phyloP scores from a whole-genome alignment of 306 rosid genomes.

The Glycine soja region DNA sequence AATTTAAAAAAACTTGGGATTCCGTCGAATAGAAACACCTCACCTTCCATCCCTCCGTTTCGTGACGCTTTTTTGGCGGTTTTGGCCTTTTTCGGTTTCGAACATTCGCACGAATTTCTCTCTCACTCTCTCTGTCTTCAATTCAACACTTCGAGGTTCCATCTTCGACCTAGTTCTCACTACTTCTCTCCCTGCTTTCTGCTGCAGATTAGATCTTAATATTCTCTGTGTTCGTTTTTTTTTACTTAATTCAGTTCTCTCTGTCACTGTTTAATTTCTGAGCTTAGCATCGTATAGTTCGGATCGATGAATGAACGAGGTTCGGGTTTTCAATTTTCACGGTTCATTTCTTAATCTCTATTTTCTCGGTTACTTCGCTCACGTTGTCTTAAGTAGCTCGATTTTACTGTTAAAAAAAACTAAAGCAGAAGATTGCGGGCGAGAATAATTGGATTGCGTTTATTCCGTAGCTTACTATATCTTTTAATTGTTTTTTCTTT shows the following conservation, averaged over 20 bases:
- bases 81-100: constrained; percentile 64
- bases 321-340: background rate
- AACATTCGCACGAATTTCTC: constrained; percentile 56
- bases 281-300: constrained; percentile 50
- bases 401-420: constrained; percentile 34
- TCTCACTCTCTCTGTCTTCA: constrained; percentile 29
- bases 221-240: background rate
- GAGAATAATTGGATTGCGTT: background rate
- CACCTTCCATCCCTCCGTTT: constrained; percentile 43
- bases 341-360: background rate
- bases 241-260: background rate
- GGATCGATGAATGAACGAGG: constrained; percentile 50
- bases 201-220: constrained; percentile 43
- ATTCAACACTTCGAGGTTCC: constrained; percentile 54
- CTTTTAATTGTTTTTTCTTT: background rate
- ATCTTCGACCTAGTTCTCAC: constrained; percentile 44
- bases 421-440: constrained; percentile 1
- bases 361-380: constrained; percentile 5
- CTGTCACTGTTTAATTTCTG: background rate
- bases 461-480: background rate
- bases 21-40: constrained; percentile 56
- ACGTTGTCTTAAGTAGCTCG: constrained; percentile 17
- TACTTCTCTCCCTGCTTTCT: constrained; percentile 17
- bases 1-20: constrained; percentile 38
- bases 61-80: constrained; percentile 77